Conservation (phyloP, 2,329 filamentous ascomycete genomes). For the Bertia moriformis region DNA sequence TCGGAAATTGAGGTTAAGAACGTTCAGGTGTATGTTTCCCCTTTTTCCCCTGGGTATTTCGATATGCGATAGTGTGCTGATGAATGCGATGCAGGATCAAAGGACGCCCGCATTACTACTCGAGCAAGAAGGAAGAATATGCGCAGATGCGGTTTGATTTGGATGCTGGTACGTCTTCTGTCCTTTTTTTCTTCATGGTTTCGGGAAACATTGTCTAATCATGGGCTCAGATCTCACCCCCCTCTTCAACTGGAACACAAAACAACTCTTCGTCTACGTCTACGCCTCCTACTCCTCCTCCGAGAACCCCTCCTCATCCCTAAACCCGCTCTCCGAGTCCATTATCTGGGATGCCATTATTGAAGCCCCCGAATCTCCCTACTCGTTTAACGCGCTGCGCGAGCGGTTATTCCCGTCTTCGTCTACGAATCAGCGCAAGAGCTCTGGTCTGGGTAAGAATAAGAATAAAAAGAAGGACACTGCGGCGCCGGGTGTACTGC, state of each 20-base stretch:
- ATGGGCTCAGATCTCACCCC: conserved; percentile 37
- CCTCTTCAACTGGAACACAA: conserved; percentile 64
- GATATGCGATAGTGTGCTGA: background rate
- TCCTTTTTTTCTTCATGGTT: too few relatives aligned
- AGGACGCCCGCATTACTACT: conserved; percentile 54
- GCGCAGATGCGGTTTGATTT: conserved; percentile 55
- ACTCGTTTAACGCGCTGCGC: background rate
- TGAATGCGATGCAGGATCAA: conserved; percentile 28
- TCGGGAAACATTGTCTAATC: too few relatives aligned
- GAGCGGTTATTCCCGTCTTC: background rate
- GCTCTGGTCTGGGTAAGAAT: background rate
- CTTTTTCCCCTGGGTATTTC: too few relatives aligned
- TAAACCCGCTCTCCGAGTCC: conserved; percentile 22
- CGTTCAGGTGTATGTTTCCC: conserved; percentile 43
- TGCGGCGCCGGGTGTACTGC: conserved; percentile 9
- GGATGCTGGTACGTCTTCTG: conserved; percentile 23
- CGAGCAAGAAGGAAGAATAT: conserved; percentile 52
- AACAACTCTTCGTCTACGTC: conserved; percentile 58
- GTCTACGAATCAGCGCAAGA: background rate
- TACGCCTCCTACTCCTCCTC: conserved; percentile 24
- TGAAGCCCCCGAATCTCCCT: conserved; percentile 2
- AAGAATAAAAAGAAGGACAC: background rate
- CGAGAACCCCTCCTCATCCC: background rate
- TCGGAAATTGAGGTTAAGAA: conserved; percentile 31
- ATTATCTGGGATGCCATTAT: conserved; percentile 58